A percentile compares a stretch with the other conserved stretches of the same genome.
These are phyloP conservation scores for Gossypium trilobum DNA, from an alignment of 441 rosid genomes.

Conservation along the genomic window DNA sequence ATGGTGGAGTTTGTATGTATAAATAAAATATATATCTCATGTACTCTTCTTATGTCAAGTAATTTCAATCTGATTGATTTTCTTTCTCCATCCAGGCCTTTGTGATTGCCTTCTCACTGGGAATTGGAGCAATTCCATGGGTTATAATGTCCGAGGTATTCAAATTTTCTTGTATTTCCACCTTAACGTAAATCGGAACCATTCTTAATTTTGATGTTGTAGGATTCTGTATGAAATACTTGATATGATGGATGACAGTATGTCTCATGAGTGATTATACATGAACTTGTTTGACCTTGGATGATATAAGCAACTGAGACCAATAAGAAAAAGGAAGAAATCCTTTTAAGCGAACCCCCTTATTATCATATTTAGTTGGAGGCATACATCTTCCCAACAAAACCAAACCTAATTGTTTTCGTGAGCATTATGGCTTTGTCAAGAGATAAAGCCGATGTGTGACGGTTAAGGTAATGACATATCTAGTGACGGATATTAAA, in stretches of 20 bases:
- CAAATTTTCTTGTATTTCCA: background rate
- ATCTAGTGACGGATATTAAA: background rate
- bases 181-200: background rate
- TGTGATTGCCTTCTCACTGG: conserved; percentile 54
- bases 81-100: conserved; percentile 27
- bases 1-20: background rate
- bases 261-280: background rate
- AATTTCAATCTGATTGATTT: conserved; percentile 8
- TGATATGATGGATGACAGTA: background rate
- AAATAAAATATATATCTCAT: background rate
- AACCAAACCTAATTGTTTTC: background rate
- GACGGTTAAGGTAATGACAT: background rate
- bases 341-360: background rate
- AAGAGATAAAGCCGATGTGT: background rate
- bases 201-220: background rate
- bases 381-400: background rate
- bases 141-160: conserved; percentile 66
- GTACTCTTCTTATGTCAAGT: conserved; percentile 1
- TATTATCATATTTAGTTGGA: background rate
- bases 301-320: background rate
- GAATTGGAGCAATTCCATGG: conserved; percentile 73
- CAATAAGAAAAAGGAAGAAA: background rate
- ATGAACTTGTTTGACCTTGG: background rate
- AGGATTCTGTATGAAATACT: background rate
- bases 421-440: background rate